phyloP scores from a whole-genome alignment of 2,329 filamentous ascomycete genomes.

The Zalaria obscura region DNA sequence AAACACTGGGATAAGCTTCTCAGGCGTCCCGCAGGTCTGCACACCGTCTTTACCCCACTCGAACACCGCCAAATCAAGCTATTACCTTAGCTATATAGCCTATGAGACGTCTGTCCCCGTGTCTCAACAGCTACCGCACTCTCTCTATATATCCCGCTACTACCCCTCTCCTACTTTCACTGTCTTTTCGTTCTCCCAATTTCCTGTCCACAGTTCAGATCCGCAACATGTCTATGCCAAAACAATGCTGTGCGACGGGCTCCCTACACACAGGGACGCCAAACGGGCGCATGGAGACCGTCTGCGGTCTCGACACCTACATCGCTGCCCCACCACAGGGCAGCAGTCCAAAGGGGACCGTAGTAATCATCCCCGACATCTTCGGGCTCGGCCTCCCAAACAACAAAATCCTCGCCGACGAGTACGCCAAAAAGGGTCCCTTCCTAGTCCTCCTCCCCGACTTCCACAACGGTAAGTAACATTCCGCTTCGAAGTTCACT shows the following conservation, averaged over 20 bases:
- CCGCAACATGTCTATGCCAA: constrained; percentile 5
- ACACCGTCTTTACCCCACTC: too few relatives aligned
- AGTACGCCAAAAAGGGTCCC: constrained; percentile 17
- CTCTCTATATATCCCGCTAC: too few relatives aligned
- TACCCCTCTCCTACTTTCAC: too few relatives aligned
- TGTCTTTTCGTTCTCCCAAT: too few relatives aligned
- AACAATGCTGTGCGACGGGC: constrained; percentile 22
- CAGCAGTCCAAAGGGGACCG: constrained; percentile 16
- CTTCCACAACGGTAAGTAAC: constrained; percentile 18
- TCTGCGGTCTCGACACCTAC: constrained; percentile 23
- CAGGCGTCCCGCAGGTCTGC: too few relatives aligned
- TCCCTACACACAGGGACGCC: constrained; percentile 23
- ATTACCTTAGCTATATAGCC: too few relatives aligned
- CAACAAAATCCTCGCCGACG: constrained; percentile 22
- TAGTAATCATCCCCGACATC: constrained; percentile 24
- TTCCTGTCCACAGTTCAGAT: too few relatives aligned
- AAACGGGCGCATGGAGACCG: constrained; percentile 16
- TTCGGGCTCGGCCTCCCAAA: constrained; percentile 23
- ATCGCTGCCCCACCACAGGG: constrained; percentile 18
- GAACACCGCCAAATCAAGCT: too few relatives aligned
- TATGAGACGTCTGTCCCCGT: too few relatives aligned
- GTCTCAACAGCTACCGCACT: too few relatives aligned
- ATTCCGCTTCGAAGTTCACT: too few relatives aligned
- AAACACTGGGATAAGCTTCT: too few relatives aligned
- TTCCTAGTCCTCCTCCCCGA: constrained; percentile 21